Evolutionary conservation across 345 rosid genomes (phyloP), one percentile per base, ranked within the genome.

Genomic region (Dimocarpus longan): DNA sequence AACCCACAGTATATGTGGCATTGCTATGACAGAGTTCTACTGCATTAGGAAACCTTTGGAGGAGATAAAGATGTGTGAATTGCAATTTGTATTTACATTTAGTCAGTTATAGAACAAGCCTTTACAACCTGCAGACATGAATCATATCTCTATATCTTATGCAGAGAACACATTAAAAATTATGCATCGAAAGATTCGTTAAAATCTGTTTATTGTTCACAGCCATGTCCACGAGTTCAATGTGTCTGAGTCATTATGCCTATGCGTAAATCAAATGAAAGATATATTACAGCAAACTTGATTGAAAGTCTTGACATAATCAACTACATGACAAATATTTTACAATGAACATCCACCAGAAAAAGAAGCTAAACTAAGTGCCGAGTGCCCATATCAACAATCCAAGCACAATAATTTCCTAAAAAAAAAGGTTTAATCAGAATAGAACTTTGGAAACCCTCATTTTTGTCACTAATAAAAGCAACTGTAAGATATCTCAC

Each of bases 401-500:
- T 8, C 16, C 15, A 10, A 40, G 22, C 40, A 66, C 8, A 52
- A 43, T 42, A 8, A 52, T 52, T 40, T 21, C 63, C 21, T 12
- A 66, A 0, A 13, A 1, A 37, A 18, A 48, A 15, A 21, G 16
- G 37, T 46, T 4, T 42, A 70, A 68, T 48, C 12, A 21, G 43
- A 59, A 80, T 15, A 40, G 5, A 76, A 59, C 42, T 62, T 24
- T 10, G 32, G 19, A 74, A 44, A 44, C 57, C 52, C 5, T n/a
- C 66, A 66, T 66, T 18, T 22, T 39, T 24, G 21, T 21, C 46
- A 52, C 22, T 67, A 56, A 74, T 1, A 50, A 10, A 46, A 66
- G 44, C 16, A 73, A 37, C 57, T 75, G 64, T 66, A 70, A 75
- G 80, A 83, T 74, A 74, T 74, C 72, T 57, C 71, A 92, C 96